Evolutionary conservation across 2,329 filamentous ascomycete species (phyloP).

Genomic region (Hysterium pulicare): DNA sequence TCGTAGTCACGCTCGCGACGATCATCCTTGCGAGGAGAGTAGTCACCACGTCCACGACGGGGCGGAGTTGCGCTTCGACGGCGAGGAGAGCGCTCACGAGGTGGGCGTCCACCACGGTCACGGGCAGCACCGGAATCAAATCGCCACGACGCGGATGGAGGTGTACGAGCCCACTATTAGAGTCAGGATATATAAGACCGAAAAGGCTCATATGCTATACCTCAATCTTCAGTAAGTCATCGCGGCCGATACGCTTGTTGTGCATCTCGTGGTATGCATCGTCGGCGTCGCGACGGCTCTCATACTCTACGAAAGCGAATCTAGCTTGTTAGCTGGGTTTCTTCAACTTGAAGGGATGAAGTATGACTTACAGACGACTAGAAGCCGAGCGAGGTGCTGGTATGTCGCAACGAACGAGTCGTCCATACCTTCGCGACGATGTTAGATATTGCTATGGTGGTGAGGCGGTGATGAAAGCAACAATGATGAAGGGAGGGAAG

Average conservation of each 20-base stretch:
- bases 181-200: slow-evolving; percentile 15
- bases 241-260: slow-evolving; percentile 95
- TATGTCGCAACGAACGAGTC: slow-evolving; percentile 97
- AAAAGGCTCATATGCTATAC: slow-evolving; percentile 51
- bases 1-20: slow-evolving; percentile 72
- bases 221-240: slow-evolving; percentile 97
- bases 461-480: slow-evolving; percentile 11
- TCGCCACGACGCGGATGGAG: slow-evolving; percentile 95
- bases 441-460: slow-evolving; percentile 35
- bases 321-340: slow-evolving; percentile 47
- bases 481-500: slow-evolving; percentile 12
- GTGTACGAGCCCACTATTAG: slow-evolving; percentile 98
- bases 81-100: slow-evolving; percentile 62
- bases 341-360: background rate
- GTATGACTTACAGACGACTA: slow-evolving; percentile 94
- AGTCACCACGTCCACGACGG: slow-evolving; percentile 61
- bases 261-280: slow-evolving; percentile 99
- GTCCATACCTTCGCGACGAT: slow-evolving; percentile 74
- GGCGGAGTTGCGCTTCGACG: slow-evolving; percentile 51
- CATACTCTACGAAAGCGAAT: slow-evolving; percentile 98
- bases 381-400: slow-evolving; percentile 90
- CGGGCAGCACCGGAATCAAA: slow-evolving; percentile 89
- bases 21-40: slow-evolving; percentile 86
- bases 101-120: slow-evolving; percentile 67
- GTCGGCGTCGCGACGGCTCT: slow-evolving; percentile 95